Evolutionary conservation across 1,139 yeast species (phyloP).

Genomic region (Spencermartinsiella ligniputridi): DNA sequence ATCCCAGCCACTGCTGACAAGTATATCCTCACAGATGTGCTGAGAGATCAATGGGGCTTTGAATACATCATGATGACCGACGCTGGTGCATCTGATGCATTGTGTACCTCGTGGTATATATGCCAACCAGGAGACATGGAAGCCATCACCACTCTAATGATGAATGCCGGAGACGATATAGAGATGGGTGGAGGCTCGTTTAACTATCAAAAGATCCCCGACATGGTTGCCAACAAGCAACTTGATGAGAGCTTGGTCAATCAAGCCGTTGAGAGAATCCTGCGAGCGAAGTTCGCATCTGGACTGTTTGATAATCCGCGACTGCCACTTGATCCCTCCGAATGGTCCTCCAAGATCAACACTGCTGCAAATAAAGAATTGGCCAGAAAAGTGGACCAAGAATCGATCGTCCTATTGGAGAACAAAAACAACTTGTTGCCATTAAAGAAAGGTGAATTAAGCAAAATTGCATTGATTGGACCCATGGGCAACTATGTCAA

Average conservation of each 20-base stretch:
- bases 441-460: slow-evolving; percentile 36
- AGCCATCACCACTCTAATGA: slow-evolving; percentile 40
- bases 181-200: slow-evolving; percentile 51
- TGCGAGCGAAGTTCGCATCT: slow-evolving; percentile 31
- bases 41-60: slow-evolving; percentile 61
- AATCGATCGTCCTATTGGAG: slow-evolving; percentile 52
- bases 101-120: slow-evolving; percentile 36
- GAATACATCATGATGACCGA: slow-evolving; percentile 65
- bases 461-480: slow-evolving; percentile 43
- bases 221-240: slow-evolving; percentile 34
- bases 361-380: slow-evolving; percentile 54
- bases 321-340: slow-evolving; percentile 49
- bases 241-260: slow-evolving; percentile 47
- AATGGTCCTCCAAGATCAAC: slow-evolving; percentile 44
- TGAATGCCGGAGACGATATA: slow-evolving; percentile 60
- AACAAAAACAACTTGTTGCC: slow-evolving; percentile 51
- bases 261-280: slow-evolving; percentile 53
- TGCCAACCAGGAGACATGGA: background rate
- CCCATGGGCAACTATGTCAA: slow-evolving; percentile 25
- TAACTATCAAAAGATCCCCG: slow-evolving; percentile 33
- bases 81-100: slow-evolving; percentile 54
- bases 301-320: slow-evolving; percentile 45
- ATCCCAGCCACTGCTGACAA: slow-evolving; percentile 60
- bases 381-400: slow-evolving; percentile 51
- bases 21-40: slow-evolving; percentile 48